Conservation (phyloP, 208 protist genomes). For the Crithidia sp. region DNA sequence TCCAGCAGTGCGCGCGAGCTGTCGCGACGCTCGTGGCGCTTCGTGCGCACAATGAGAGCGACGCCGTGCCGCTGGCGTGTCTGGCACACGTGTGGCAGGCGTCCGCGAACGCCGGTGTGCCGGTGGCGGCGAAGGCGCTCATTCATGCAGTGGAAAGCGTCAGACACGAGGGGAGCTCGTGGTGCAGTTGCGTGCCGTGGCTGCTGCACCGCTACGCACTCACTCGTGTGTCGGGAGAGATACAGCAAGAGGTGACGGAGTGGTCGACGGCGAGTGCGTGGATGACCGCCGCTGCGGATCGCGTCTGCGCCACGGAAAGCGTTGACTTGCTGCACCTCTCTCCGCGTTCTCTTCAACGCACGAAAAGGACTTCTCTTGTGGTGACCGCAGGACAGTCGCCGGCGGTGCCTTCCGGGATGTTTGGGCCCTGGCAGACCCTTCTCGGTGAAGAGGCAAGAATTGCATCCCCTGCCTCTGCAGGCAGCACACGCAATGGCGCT, state of each 20-base stretch:
- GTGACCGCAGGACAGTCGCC: neutral
- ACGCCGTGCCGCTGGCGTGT: conserved; percentile 12
- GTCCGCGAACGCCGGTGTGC: conserved; percentile 6
- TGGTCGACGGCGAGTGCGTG: conserved; percentile 31
- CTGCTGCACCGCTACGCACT: conserved; percentile 28
- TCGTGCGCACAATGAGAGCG: conserved; percentile 8
- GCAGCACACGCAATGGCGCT: neutral
- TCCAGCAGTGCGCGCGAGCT: conserved; percentile 10
- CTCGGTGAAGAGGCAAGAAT: conserved; percentile 11
- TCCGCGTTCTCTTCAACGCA: neutral
- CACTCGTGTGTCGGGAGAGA: neutral
- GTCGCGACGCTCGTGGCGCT: conserved; percentile 19
- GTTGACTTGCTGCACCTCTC: conserved; percentile 18
- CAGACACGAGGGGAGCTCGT: neutral
- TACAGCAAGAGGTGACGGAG: neutral
- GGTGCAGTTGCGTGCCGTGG: conserved; percentile 37
- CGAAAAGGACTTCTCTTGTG: neutral
- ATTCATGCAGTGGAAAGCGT: conserved; percentile 7
- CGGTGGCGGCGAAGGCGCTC: conserved; percentile 1
- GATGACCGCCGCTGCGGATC: conserved; percentile 38
- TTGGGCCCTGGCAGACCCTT: conserved; percentile 26
- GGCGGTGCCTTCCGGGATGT: neutral
- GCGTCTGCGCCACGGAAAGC: conserved; percentile 33
- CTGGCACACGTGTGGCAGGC: conserved; percentile 16
- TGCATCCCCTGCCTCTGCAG: neutral